Base-by-base conservation (phyloP, 345 rosid species). In the Aegle marmelos region DNA sequence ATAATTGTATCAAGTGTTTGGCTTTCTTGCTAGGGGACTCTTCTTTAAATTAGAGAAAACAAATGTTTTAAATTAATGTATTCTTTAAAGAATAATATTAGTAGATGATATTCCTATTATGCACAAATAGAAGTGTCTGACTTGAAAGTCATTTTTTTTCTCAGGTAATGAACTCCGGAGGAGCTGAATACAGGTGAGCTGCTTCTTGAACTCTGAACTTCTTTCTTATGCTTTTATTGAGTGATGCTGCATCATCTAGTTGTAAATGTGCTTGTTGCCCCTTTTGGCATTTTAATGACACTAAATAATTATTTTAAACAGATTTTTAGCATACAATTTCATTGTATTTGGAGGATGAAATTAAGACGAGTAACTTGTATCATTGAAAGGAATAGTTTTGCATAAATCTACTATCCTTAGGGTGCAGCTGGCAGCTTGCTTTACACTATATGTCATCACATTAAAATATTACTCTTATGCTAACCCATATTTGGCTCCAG, bases 141-240 rank as follows among this genome's bases (percentile, higher is more conserved):
- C 45, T 63, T 33, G 39, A 76, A 53, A 53, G 56, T 53, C n/a
- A 22, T 45, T 75, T 30, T 33, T 86, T 83, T 41, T 88, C 82
- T 67, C 88, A 94, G 98, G 92, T 48, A 69, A 74, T 78, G 39
- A 88, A 78, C 64, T 80, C 88, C 14, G 79, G 91, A 86, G 86
- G 88, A 81, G 78, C 76, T 19, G 90, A 83, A 79, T 80, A 64
- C 70, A n/a, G 88, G 91, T 90, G 41, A 81, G 88, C 72, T 74
- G 68, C 69, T 78, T 68, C 65, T 64, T 59, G 37, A 72, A 9
- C 58, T 58, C 67, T 61, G 57, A 58, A 66, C 71, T 60, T 64
- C 65, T 60, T 8, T n/a, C 50, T 36, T 68, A 60, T 33, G 3
- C 67, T 66, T 70, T 69, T 68, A 69, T 76, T n/a, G 54, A 64